Base-by-base conservation (phyloP, 176 grass and related monocot species). In the Ensete glaucum region DNA sequence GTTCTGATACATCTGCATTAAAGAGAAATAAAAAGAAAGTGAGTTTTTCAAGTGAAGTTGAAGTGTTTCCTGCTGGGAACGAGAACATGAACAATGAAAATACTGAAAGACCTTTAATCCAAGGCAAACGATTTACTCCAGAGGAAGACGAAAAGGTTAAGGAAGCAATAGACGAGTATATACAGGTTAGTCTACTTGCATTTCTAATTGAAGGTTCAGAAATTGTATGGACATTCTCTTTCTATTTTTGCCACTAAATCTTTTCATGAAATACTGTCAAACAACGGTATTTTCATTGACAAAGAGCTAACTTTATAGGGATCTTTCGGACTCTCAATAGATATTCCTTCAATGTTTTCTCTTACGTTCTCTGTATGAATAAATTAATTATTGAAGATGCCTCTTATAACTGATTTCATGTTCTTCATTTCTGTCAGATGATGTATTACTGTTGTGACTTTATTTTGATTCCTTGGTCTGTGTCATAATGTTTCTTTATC, bases 141-240 rank as follows among this genome's bases (percentile, higher is more conserved):
- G 83, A 96, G 52, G 93, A 96, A 88, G 83, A 96, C 26, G 25
- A 62, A 1, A 22, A 16, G 54, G 64, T 96, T 52, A 76, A 85
- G 72, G 76, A 85, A 73, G 85, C 85, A 52, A 86, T 92, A 22
- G 65, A 52, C 26, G 75, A 78, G 9, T 89, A 89, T 11, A 55
- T 76, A 76, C 64, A 87, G 92, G 92, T 92, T 77, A 54, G 27
- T 69, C 81, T 51, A 70, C 53, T 73, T 80, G 29, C 22, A 25
- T 75, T 9, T 73, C 10, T 9, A 74, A 62, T 65, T 21, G 29
- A 76, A 53, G 27, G 13, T 54, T 62, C 60, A 14, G 63, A 80
- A 51, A 9, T 75, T 13, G 49, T 27, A 56, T 57, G 73, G 19
- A 3, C 1, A 62, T 62, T 77, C 8, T 66, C 67, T 15, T 70